Evolutionary conservation across 768 basidiomycete species (phyloP).

Genomic region (Tubosaeta brunneosetosa): DNA sequence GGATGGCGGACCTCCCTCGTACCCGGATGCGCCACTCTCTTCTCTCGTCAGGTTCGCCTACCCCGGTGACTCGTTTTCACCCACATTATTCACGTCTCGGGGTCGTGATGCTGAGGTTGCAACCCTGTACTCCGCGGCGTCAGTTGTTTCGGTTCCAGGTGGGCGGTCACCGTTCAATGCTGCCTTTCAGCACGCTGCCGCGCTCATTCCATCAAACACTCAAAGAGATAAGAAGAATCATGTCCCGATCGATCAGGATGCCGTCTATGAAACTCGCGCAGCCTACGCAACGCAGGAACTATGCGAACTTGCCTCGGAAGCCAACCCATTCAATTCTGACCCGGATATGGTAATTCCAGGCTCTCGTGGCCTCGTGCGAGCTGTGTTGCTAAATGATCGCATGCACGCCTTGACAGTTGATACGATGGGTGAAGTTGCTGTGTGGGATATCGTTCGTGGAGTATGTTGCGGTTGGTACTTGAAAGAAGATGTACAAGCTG

Average conservation of each 20-base stretch:
- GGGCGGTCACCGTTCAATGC: constrained; percentile 36
- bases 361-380: constrained; percentile 76
- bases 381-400: constrained; percentile 79
- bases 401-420: constrained; percentile 89
- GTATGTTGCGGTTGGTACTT: constrained; percentile 68
- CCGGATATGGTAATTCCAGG: constrained; percentile 76
- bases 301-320: constrained; percentile 80
- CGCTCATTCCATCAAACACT: constrained; percentile 25
- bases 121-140: constrained; percentile 83
- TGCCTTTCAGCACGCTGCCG: constrained; percentile 28
- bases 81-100: constrained; percentile 30
- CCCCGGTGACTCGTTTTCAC: constrained; percentile 57
- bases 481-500: constrained; percentile 60
- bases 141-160: constrained; percentile 63
- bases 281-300: constrained; percentile 58
- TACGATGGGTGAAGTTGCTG: constrained; percentile 80
- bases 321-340: constrained; percentile 44
- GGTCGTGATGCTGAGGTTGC: constrained; percentile 73
- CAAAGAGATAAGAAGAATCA: constrained; percentile 17
- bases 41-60: constrained; percentile 66
- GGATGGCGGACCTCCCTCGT: constrained; percentile 28
- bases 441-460: constrained; percentile 88
- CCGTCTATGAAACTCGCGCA: constrained; percentile 37
- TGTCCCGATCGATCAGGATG: constrained; percentile 28
- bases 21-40: constrained; percentile 65